Conservation (phyloP, 2,329 filamentous ascomycete species). For the Clathrospora elynae region DNA sequence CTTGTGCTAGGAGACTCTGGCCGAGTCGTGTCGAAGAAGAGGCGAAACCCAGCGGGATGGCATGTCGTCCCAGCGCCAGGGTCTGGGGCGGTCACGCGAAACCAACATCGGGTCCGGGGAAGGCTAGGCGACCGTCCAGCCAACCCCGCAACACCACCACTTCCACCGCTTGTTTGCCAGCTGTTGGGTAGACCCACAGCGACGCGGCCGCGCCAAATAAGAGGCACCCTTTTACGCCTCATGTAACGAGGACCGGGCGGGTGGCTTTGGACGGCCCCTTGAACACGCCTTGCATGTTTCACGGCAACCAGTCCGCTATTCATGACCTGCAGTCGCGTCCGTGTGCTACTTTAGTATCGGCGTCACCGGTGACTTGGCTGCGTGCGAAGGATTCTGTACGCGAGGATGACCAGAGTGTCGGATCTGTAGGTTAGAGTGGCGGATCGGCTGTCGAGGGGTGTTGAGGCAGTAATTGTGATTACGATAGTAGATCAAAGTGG, state of each 20-base stretch:
- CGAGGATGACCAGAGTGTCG: slow-evolving; percentile 13
- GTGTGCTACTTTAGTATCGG: background rate
- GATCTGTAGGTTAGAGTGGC: slow-evolving; percentile 1
- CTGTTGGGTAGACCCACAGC: slow-evolving; percentile 16
- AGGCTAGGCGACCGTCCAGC: slow-evolving; percentile 12
- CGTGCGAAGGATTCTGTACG: slow-evolving; percentile 16
- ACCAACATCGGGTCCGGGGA: slow-evolving; percentile 14
- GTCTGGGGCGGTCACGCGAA: slow-evolving; percentile 22
- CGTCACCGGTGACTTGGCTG: slow-evolving; percentile 13
- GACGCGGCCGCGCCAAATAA: slow-evolving; percentile 12
- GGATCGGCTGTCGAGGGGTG: too few relatives aligned
- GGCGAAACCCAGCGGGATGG: slow-evolving; percentile 26
- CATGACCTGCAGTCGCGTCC: slow-evolving; percentile 3
- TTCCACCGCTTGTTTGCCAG: slow-evolving; percentile 18
- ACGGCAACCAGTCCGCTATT: background rate
- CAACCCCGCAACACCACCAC: slow-evolving; percentile 16
- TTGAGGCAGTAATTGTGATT: too few relatives aligned
- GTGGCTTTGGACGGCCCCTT: slow-evolving; percentile 11
- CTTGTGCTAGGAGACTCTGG: slow-evolving; percentile 9
- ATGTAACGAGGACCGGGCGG: slow-evolving; percentile 6
- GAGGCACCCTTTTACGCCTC: slow-evolving; percentile 12
- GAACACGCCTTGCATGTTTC: slow-evolving; percentile 10
- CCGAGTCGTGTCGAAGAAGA: slow-evolving; percentile 20
- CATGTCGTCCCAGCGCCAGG: slow-evolving; percentile 24
- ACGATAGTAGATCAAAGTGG: too few relatives aligned